A percentile compares a stretch with the other conserved stretches of the same genome.
Conservation (phyloP, 2,329 filamentous ascomycete genomes). For the Aspergillus phoenicis region DNA sequence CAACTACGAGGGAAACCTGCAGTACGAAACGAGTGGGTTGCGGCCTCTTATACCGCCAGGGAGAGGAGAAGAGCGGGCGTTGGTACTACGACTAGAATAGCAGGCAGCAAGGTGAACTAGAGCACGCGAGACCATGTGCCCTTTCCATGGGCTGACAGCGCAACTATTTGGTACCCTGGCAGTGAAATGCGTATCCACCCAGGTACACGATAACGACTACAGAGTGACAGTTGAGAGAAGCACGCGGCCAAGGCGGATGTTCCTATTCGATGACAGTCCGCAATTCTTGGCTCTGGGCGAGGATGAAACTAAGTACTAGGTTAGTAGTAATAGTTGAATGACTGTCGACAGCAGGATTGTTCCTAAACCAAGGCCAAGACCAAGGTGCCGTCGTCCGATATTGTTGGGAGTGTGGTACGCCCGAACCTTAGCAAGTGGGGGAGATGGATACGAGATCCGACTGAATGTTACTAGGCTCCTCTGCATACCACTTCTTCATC, state of each 20-base stretch:
- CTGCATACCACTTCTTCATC: neutral
- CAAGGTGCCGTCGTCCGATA: neutral
- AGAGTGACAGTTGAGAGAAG: neutral
- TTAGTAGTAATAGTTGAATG: neutral
- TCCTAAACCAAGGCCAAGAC: neutral
- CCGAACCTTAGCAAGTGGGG: neutral
- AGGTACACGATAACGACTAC: neutral
- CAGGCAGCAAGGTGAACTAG: no score
- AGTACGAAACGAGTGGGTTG: neutral
- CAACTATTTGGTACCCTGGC: neutral
- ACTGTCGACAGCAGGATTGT: neutral
- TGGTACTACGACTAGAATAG: neutral
- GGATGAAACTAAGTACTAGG: neutral
- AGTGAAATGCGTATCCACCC: conserved; percentile 5
- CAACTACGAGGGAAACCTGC: neutral
- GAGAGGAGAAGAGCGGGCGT: neutral
- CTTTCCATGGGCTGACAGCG: neutral
- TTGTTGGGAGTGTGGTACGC: neutral
- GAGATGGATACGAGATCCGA: neutral
- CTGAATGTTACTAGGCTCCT: neutral
- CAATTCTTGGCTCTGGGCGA: neutral
- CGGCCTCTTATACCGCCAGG: neutral
- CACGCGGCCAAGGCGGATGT: conserved; percentile 13
- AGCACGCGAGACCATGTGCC: conserved; percentile 7
- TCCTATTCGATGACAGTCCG: conserved; percentile 16